Evolutionary conservation across 2,329 filamentous ascomycete species (phyloP).

Genomic region (Lecanicillium sp.): DNA sequence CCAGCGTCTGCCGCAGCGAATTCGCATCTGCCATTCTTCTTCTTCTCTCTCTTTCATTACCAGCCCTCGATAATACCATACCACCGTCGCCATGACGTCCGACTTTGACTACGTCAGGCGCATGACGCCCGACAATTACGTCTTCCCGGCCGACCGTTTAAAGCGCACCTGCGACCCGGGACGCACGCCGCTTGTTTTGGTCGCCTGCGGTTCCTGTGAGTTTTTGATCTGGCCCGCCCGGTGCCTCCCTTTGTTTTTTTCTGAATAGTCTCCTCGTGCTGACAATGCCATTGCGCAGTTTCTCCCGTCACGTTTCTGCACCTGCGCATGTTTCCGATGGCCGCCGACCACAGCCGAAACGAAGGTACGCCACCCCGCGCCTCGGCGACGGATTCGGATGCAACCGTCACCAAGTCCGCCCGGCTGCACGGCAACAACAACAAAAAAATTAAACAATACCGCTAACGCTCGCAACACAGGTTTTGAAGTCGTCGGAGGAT

Average conservation of each 20-base stretch:
- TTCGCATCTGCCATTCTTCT: too few species aligned
- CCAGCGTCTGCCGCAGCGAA: too few species aligned
- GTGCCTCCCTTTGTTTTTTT: background rate
- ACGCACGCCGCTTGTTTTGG: slow-evolving; percentile 57
- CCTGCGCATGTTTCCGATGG: slow-evolving; percentile 84
- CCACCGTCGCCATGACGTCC: too few species aligned
- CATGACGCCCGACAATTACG: slow-evolving; percentile 34
- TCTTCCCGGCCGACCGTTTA: slow-evolving; percentile 54
- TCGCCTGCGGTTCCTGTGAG: slow-evolving; percentile 58
- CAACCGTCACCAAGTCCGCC: background rate
- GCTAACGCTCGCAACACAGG: slow-evolving; percentile 22
- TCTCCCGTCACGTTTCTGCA: slow-evolving; percentile 71
- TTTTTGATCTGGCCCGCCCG: slow-evolving; percentile 5
- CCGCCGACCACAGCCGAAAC: slow-evolving; percentile 55
- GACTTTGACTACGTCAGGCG: too few species aligned
- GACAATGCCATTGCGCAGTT: slow-evolving; percentile 25
- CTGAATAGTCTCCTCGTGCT: background rate
- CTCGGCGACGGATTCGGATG: too few species aligned
- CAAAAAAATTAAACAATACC: background rate
- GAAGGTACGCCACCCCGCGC: background rate
- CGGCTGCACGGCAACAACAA: too few species aligned
- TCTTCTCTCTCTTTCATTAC: too few species aligned
- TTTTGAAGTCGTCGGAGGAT: slow-evolving; percentile 4
- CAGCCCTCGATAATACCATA: too few species aligned
- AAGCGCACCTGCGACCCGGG: slow-evolving; percentile 44